A percentile compares a stretch with the other conserved stretches of the same genome.
phyloP scores from a whole-genome alignment of 148 eudicot species.

The Rhododendron molle region DNA sequence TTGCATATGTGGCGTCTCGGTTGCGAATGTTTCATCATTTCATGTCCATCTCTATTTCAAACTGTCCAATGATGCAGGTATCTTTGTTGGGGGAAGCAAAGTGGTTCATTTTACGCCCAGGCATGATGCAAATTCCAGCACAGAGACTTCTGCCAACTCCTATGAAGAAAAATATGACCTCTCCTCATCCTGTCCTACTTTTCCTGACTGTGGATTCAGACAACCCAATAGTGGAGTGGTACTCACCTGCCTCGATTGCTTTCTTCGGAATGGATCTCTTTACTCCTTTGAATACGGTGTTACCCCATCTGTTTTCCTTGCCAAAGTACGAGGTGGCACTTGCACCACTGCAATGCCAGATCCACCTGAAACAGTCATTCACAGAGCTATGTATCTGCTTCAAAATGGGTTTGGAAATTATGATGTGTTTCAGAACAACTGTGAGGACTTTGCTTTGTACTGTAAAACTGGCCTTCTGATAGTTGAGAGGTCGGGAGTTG shows the following conservation, averaged over 20 bases:
- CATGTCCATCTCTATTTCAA: not conserved
- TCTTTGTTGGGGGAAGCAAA: constrained; percentile 91
- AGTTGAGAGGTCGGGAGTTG: constrained; percentile 55
- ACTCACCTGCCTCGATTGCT: constrained; percentile 86
- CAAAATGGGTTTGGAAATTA: constrained; percentile 94
- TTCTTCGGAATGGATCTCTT: constrained; percentile 69
- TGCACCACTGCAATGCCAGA: constrained; percentile 86
- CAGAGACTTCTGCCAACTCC: constrained; percentile 31
- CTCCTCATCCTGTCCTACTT: constrained; percentile 58
- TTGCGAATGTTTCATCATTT: not conserved
- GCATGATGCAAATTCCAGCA: constrained; percentile 23
- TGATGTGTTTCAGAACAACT: constrained; percentile 78
- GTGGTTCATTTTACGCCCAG: constrained; percentile 87
- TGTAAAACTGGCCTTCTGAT: constrained; percentile 86
- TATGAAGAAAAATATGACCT: constrained; percentile 16
- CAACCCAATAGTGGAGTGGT: constrained; percentile 79
- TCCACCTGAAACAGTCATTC: constrained; percentile 51
- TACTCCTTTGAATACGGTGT: constrained; percentile 83
- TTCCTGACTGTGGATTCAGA: constrained; percentile 93
- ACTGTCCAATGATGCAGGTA: constrained; percentile 48
- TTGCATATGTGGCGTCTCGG: not conserved
- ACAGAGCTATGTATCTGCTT: constrained; percentile 86
- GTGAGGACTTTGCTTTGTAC: constrained; percentile 94
- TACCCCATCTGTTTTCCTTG: constrained; percentile 60
- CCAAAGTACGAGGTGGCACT: constrained; percentile 92